Base-by-base conservation (phyloP, 2,329 filamentous ascomycete genomes). In the Talaromyces sp. region DNA sequence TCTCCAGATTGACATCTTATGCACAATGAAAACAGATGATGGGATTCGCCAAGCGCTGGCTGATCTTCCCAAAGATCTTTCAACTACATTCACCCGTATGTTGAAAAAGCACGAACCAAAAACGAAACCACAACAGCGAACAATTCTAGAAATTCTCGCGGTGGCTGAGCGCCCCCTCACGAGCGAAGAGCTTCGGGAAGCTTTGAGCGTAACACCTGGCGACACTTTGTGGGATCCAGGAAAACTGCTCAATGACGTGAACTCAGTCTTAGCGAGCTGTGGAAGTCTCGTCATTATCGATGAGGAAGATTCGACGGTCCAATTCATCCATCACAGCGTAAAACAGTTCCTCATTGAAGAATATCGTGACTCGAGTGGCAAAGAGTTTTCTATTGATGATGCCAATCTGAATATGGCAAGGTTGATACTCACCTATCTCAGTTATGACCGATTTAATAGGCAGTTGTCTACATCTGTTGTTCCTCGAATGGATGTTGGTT, bases 281-380 rank as follows among this genome's bases (percentile, higher is more conserved):
- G 59, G 47, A 33, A 62, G 47, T 39, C 59, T 62, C 10, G 47
- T 62, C 25, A 62, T 4, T 15, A 39, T 62, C 13, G 59, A 62
- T 8, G 59, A 62, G n/a, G 59, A 62, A 17, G 47, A 62, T n/a
- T 37, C 10, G 11, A 52, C 47, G 3, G 33, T 62, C 37, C 59
- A 62, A 19, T 52, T 62, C 11, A 39, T 52, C 27, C 59, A 62
- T 62, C 59, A 62, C n/a, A 62, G 43, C 25, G 59, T 62, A 17
- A 47, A 27, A 49, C 43, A 62, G 52, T 62, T 50, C 6, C 27
- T 62, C 4, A 6, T 52, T 25, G 41, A 43, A n/a, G 22, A 43
- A 2, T 43, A 47, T 19, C 27, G 41, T 47, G 41, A 60, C 13
- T 4, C 27, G 37, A 43, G 17, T 10, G 41, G 15, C 17, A 19